These are phyloP conservation scores for Cymodocea nodosa DNA, from an alignment of 116 monocot genomes.

Conservation along the genomic window DNA sequence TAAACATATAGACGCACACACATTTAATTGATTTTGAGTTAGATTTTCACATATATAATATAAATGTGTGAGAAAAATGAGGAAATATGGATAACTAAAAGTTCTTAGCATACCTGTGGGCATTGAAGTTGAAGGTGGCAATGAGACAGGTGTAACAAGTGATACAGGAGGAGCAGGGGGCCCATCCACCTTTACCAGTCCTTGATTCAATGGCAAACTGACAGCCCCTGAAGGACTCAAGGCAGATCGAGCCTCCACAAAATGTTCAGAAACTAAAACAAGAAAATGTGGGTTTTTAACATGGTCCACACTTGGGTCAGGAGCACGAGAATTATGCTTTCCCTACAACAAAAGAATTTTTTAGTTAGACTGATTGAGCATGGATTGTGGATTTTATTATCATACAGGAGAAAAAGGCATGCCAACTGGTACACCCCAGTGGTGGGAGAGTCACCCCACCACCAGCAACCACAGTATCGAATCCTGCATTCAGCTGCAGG, in stretches of 20 bases:
- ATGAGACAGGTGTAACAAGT: constrained; percentile 18
- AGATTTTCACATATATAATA: no score
- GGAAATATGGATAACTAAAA: neutral
- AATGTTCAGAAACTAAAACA: constrained; percentile 79
- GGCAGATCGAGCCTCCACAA: constrained; percentile 71
- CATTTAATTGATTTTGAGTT: no score
- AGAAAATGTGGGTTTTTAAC: constrained; percentile 63
- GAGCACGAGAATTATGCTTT: constrained; percentile 48
- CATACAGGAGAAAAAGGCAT: no score
- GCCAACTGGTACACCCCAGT: no score
- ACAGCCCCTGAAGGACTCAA: constrained; percentile 39
- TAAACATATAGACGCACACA: neutral
- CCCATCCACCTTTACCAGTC: constrained; percentile 46
- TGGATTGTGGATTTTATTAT: no score
- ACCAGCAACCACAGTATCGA: neutral
- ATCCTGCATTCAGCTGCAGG: neutral
- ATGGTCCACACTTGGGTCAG: constrained; percentile 60
- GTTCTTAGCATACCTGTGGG: constrained; percentile 31
- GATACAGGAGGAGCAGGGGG: constrained; percentile 12
- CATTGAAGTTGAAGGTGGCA: constrained; percentile 24
- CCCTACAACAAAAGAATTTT: constrained; percentile 31
- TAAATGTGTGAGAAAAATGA: no score
- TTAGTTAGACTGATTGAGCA: neutral
- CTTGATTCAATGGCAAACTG: constrained; percentile 33
- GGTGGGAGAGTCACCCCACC: no score